Evolutionary conservation across 768 basidiomycete genomes (phyloP).

Genomic region (Steccherinum ochraceum): DNA sequence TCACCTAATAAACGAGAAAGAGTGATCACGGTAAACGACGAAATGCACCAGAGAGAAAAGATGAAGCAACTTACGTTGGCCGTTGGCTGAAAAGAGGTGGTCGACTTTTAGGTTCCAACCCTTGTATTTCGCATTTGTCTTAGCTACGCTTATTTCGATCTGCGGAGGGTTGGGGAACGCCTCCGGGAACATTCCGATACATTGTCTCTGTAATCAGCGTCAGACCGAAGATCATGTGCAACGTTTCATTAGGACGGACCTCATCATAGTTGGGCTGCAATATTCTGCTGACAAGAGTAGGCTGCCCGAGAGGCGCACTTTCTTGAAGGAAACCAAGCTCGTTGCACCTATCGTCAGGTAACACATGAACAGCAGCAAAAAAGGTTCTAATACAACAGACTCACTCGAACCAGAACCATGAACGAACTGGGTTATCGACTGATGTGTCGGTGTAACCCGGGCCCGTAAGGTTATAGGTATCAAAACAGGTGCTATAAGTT

Average conservation of each 20-base stretch:
- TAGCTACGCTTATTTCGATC: no score
- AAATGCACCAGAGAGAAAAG: background rate
- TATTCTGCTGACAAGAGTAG: conserved; percentile 48
- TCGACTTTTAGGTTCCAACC: conserved; percentile 58
- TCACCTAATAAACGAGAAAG: conserved; percentile 37
- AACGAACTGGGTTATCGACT: conserved; percentile 49
- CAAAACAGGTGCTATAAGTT: conserved; percentile 33
- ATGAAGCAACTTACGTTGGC: conserved; percentile 43
- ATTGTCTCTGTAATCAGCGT: conserved; percentile 51
- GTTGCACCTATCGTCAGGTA: conserved; percentile 54
- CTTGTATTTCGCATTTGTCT: conserved; percentile 45
- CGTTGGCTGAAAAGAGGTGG: conserved; percentile 64
- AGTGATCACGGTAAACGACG: background rate
- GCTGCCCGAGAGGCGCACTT: conserved; percentile 30
- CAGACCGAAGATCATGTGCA: background rate
- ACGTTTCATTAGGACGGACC: conserved; percentile 23
- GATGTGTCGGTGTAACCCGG: conserved; percentile 47
- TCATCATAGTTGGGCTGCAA: conserved; percentile 51
- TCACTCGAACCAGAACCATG: conserved; percentile 69
- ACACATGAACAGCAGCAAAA: no score
- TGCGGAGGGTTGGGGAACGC: conserved; percentile 40
- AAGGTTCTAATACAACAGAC: conserved; percentile 7
- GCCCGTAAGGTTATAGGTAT: conserved; percentile 31
- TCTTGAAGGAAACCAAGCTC: conserved; percentile 51
- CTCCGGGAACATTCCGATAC: conserved; percentile 58